Evolutionary conservation across 345 rosid species (phyloP), one percentile per base, ranked within the genome.

Genomic region (Aegle marmelos): DNA sequence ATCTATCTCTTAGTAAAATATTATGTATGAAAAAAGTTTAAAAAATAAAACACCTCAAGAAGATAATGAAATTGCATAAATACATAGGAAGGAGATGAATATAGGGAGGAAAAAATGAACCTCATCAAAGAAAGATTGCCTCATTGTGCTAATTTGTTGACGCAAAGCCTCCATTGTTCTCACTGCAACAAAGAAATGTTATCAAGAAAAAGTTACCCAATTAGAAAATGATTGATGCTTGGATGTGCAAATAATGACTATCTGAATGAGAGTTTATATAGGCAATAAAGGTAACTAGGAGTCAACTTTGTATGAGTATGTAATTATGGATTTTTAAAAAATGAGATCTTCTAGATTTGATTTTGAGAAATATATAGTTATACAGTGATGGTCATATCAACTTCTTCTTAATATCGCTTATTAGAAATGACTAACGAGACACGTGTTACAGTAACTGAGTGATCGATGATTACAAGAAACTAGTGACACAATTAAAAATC

Each of bases 81-180:
- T 30, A 56, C 14, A 4, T 10, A 10, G 22, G 19, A 53, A 53
- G 22, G 17, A 22, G 48, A 75, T 5, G 21, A 34, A 30, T 14
- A 45, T n/a, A 25, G 61, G 10, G 6, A 41, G 48, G 61, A 31
- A 45, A 45, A 63, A 62, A 27, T 62, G 31, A 41, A 87, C 88
- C 88, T 87, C 79, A 82, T 82, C 79, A 9, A 77, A 66, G 16
- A 79, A 79, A 34, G 73, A 79, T 63, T 79, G 66, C 31, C 67
- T 54, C 58, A 72, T 64, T 39, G 36, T 14, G 2, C 27, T 10
- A 70, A 80, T 25, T 25, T 54, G 56, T 53, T 78, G 62, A 54
- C 19, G 64, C 39, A 62, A 54, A 39, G 36, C 22, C 61, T 31
- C 78, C 78, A 75, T 75, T 63, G 39, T 2, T 74, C 19, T 53